Evolutionary conservation across 345 rosid genomes (phyloP).

Genomic region (Eucalyptus grandis): DNA sequence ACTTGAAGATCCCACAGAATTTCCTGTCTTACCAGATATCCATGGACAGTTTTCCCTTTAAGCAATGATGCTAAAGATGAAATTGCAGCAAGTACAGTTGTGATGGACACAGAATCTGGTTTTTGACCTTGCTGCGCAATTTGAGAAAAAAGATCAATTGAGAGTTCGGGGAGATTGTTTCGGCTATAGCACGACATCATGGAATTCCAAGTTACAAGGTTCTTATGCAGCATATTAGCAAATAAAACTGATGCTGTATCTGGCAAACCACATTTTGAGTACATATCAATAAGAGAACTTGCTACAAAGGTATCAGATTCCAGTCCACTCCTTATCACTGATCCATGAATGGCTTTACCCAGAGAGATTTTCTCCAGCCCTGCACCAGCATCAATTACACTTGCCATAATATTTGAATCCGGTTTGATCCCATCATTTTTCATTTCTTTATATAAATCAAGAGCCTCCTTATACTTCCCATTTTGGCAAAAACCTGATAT

Average conservation of each 20-base stretch:
- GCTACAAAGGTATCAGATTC: constrained; percentile 44
- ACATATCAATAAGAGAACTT: constrained; percentile 67
- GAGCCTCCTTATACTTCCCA: constrained; percentile 39
- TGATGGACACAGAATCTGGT: constrained; percentile 56
- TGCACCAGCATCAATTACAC: constrained; percentile 37
- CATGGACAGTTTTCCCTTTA: constrained; percentile 58
- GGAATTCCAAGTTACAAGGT: constrained; percentile 70
- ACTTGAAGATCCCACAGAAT: constrained; percentile 36
- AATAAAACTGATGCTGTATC: constrained; percentile 48
- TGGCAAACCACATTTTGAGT: constrained; percentile 52
- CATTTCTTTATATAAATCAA: constrained; percentile 33
- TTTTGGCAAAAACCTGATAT: constrained; percentile 63
- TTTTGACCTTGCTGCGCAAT: constrained; percentile 21
- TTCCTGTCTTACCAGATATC: constrained; percentile 38
- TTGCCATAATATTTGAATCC: constrained; percentile 56
- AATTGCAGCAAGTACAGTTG: constrained; percentile 58
- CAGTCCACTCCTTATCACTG: constrained; percentile 37
- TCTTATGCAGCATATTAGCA: constrained; percentile 31
- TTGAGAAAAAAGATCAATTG: constrained; percentile 30
- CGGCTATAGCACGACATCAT: constrained; percentile 60
- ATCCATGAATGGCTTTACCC: constrained; percentile 47
- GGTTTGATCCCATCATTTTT: constrained; percentile 28
- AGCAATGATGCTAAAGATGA: constrained; percentile 52
- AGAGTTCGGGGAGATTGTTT: constrained; percentile 47
- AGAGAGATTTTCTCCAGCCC: constrained; percentile 31